phyloP scores from a whole-genome alignment of 2,329 filamentous ascomycete genomes.

The Colletotrichum musicola region DNA sequence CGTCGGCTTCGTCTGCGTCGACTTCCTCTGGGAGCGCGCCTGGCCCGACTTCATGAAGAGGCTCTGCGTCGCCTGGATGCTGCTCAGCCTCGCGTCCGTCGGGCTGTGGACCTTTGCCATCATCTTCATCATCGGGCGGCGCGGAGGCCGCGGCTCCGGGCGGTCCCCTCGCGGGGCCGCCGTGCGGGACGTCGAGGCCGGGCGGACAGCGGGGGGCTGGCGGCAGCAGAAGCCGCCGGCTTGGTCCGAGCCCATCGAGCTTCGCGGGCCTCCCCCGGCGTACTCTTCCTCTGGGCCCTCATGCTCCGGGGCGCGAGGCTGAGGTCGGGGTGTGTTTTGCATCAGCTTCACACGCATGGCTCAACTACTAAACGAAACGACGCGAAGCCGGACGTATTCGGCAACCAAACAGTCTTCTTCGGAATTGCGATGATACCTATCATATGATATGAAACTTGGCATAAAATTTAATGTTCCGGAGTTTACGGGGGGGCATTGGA shows the following conservation, averaged over 20 bases:
- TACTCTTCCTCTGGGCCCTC: neutral
- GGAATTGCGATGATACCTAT: no score
- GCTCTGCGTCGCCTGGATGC: conserved; percentile 5
- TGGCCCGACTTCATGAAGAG: conserved; percentile 5
- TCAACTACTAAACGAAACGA: no score
- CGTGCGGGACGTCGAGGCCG: neutral
- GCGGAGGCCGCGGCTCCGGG: neutral
- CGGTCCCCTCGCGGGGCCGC: neutral
- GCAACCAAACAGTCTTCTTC: no score
- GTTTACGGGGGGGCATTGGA: no score
- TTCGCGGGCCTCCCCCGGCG: neutral
- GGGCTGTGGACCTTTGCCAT: neutral
- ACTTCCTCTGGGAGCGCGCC: neutral
- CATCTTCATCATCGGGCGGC: neutral
- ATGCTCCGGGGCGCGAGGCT: neutral
- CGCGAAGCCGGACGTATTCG: no score
- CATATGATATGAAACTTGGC: no score
- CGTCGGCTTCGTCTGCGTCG: neutral
- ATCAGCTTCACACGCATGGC: neutral
- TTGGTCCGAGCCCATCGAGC: neutral
- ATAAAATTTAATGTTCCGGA: no score
- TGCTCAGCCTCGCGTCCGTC: neutral
- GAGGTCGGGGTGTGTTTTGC: neutral
- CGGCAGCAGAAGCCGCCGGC: neutral
- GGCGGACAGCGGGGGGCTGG: neutral